Evolutionary conservation across 805 yeast species (phyloP), one percentile per base, ranked within the genome.

Genomic region (Wickerhamiella bombiphila): DNA sequence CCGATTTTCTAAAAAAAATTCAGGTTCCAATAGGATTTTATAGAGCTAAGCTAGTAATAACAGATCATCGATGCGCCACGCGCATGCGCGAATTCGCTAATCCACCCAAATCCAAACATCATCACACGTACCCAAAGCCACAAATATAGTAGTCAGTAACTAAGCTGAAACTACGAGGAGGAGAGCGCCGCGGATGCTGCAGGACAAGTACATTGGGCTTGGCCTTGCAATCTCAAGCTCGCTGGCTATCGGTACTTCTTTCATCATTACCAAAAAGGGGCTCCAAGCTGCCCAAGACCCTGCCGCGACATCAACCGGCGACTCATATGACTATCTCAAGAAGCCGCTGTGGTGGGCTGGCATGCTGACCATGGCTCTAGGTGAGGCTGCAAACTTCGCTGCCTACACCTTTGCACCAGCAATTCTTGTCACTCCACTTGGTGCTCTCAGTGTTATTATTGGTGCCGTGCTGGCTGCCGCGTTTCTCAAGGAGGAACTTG

Each of bases 301-400:
- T 40, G 82, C 82, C 2, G 64, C 68, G 25, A 24, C 9, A 9
- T 13, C 33, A 5, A 69, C 66, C 39, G 82, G 77, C 21, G 80
- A 80, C 42, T 83, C 85, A n/a, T 74, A 66, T 53, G 74, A 78
- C 50, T 83, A 83, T 54, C 61, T 83, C 45, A 74, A 69, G 47
- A 82, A 80, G 55, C 94, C 95, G 9, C 70, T 81, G 28, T 83
- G 95, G 95, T 80, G 93, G 81, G 80, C 88, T 0, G 95, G 95
- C 9, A 85, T 85, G 69, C 52, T 74, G 22, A 74, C 93, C 34
- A 63, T 83, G 95, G 93, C 91, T 2, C 60, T 83, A 17, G 95
- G 95, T 4, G 95, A 83, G 54, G 60, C 83, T 29, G 94, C 94
- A 41, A 83, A 83, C 55, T 83, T 83, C 55, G 94, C 94, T 3